Evolutionary conservation across 164 flowering plant genomes (phyloP).

Genomic region (Vitis labrusca): DNA sequence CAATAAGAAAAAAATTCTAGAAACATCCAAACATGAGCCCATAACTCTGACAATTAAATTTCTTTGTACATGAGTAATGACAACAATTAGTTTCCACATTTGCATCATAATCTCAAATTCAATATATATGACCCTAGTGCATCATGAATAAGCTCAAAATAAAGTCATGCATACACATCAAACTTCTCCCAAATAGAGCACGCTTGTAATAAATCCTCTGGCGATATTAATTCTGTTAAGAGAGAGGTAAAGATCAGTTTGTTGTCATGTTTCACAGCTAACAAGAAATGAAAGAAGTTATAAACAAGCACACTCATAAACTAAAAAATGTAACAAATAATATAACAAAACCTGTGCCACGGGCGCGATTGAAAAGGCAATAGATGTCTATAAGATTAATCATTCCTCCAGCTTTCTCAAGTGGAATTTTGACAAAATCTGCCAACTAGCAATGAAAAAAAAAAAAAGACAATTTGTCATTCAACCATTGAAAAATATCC

Average conservation of each 20-base stretch:
- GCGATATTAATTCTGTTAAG: slow-evolving; percentile 83
- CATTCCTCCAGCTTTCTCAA: slow-evolving; percentile 95
- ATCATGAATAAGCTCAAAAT: slow-evolving; percentile 22
- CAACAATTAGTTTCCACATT: not conserved
- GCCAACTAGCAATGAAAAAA: slow-evolving; percentile 58
- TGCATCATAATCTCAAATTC: not conserved
- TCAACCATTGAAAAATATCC: too few species aligned
- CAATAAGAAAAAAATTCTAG: not conserved
- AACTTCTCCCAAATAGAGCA: slow-evolving; percentile 96
- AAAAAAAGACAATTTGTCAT: slow-evolving; percentile 3
- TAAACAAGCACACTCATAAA: not conserved
- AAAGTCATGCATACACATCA: slow-evolving; percentile 73
- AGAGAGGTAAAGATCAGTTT: not conserved
- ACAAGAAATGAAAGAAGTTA: not conserved
- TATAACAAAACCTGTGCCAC: slow-evolving; percentile 78
- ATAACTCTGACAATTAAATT: not conserved
- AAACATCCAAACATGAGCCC: not conserved
- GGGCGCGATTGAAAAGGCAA: slow-evolving; percentile 94
- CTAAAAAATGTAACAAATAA: slow-evolving; percentile 1
- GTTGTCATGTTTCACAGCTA: not conserved
- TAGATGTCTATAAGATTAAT: slow-evolving; percentile 85
- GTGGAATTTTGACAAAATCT: slow-evolving; percentile 86
- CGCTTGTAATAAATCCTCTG: slow-evolving; percentile 92
- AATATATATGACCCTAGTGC: slow-evolving; percentile 12
- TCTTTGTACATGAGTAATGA: not conserved